Evolutionary conservation across 441 rosid species (phyloP).

Genomic region (Adansonia madagascariensis): DNA sequence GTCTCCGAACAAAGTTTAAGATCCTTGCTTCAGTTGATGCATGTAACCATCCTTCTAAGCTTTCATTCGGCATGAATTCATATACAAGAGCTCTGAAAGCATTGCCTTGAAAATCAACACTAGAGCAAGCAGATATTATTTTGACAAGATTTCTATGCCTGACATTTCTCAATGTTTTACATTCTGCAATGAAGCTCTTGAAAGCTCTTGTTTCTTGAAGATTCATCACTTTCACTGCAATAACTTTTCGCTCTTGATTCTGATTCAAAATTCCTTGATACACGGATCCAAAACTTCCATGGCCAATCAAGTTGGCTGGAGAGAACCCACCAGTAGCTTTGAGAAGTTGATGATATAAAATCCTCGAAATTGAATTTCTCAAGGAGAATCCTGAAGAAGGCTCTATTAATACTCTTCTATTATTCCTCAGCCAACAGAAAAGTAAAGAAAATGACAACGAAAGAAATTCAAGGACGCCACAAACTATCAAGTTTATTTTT

Average conservation of each 20-base stretch:
- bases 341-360: not conserved
- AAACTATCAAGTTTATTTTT: not conserved
- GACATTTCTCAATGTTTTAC: not conserved
- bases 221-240: slow-evolving; percentile 3
- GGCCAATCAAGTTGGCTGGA: not conserved
- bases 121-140: not conserved
- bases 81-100: not conserved
- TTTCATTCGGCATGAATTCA: not conserved
- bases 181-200: not conserved
- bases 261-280: not conserved
- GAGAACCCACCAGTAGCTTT: not conserved
- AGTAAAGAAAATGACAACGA: not conserved
- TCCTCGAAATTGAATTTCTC: not conserved
- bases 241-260: not conserved
- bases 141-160: slow-evolving; percentile 7
- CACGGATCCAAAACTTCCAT: not conserved
- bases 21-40: not conserved
- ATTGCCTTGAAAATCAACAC: not conserved
- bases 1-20: not conserved
- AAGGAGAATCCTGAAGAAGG: not conserved
- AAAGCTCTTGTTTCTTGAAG: not conserved
- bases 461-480: not conserved
- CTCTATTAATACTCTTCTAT: not conserved
- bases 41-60: not conserved
- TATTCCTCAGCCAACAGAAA: not conserved